These are phyloP conservation scores for Hapsidospora chrysogenum DNA, from an alignment of 495 filamentous ascomycete species.

Conservation along the genomic window DNA sequence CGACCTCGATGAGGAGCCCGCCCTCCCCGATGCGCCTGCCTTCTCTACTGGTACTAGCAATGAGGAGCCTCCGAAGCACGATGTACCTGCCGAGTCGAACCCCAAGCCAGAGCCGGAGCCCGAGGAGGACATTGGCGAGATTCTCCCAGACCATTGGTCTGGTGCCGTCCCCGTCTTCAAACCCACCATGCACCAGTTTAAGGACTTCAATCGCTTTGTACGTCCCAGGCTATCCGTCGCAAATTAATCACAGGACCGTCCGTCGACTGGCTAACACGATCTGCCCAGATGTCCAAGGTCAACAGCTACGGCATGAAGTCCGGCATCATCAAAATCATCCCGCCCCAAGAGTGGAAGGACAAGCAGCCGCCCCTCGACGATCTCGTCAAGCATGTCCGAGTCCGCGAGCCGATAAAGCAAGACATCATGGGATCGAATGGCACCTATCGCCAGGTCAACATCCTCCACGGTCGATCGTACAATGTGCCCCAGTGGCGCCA, in stretches of 20 bases:
- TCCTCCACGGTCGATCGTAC: constrained; percentile 87
- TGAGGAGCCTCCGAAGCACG: background rate
- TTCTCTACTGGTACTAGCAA: no score
- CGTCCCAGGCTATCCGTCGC: constrained; percentile 7
- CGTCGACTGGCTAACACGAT: background rate
- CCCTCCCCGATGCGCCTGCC: constrained; percentile 12
- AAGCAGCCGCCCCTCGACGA: constrained; percentile 63
- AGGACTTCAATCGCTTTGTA: constrained; percentile 72
- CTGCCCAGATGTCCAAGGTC: constrained; percentile 51
- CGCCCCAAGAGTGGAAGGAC: constrained; percentile 86
- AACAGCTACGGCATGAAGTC: constrained; percentile 93
- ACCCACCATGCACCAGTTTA: constrained; percentile 89
- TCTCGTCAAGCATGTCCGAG: constrained; percentile 73
- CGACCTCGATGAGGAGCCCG: constrained; percentile 33
- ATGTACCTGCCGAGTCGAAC: constrained; percentile 4
- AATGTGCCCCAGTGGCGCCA: constrained; percentile 92
- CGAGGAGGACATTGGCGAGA: constrained; percentile 53
- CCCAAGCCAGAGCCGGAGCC: constrained; percentile 11
- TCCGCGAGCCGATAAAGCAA: constrained; percentile 94
- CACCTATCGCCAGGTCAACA: constrained; percentile 88
- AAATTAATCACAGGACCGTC: background rate
- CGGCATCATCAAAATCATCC: constrained; percentile 89
- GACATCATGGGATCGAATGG: constrained; percentile 91
- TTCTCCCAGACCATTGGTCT: constrained; percentile 74
- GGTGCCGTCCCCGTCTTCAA: constrained; percentile 88